phyloP scores from a whole-genome alignment of 495 filamentous ascomycete genomes.

The Physcia stellaris region DNA sequence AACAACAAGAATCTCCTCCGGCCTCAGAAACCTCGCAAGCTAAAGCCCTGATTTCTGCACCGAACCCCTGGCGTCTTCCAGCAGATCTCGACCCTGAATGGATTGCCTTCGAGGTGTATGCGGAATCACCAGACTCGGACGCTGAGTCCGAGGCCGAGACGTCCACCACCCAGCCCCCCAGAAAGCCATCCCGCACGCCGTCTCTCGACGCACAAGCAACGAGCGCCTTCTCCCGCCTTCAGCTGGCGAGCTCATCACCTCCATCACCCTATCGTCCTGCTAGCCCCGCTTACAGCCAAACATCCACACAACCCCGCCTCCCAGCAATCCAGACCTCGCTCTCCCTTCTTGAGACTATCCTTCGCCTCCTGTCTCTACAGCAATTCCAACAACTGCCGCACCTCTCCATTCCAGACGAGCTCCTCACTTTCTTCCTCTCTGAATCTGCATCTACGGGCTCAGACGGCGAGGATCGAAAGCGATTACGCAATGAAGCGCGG shows the following conservation, averaged over 20 bases:
- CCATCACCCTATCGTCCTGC: constrained; percentile 28
- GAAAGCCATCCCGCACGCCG: constrained; percentile 8
- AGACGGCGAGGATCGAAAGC: constrained; percentile 54
- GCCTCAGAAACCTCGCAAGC: background rate
- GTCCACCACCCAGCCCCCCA: constrained; percentile 8
- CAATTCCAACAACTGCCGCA: constrained; percentile 94
- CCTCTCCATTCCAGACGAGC: constrained; percentile 84
- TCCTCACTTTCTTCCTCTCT: constrained; percentile 86
- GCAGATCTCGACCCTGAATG: constrained; percentile 81
- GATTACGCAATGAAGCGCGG: constrained; percentile 57
- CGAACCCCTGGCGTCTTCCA: constrained; percentile 53
- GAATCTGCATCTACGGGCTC: constrained; percentile 59
- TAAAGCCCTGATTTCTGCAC: background rate
- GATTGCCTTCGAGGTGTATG: constrained; percentile 86
- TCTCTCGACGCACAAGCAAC: constrained; percentile 28
- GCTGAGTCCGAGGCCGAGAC: constrained; percentile 41
- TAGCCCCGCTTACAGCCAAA: constrained; percentile 23
- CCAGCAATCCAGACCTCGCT: constrained; percentile 61
- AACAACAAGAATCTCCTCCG: background rate
- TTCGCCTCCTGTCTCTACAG: constrained; percentile 86
- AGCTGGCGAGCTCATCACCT: constrained; percentile 12
- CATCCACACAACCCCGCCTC: constrained; percentile 23
- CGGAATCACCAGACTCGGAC: constrained; percentile 46
- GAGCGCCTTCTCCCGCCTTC: constrained; percentile 25
- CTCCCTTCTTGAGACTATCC: constrained; percentile 84